Evolutionary conservation across 768 basidiomycete genomes (phyloP).

Genomic region (Mrakia hoshinonis): DNA sequence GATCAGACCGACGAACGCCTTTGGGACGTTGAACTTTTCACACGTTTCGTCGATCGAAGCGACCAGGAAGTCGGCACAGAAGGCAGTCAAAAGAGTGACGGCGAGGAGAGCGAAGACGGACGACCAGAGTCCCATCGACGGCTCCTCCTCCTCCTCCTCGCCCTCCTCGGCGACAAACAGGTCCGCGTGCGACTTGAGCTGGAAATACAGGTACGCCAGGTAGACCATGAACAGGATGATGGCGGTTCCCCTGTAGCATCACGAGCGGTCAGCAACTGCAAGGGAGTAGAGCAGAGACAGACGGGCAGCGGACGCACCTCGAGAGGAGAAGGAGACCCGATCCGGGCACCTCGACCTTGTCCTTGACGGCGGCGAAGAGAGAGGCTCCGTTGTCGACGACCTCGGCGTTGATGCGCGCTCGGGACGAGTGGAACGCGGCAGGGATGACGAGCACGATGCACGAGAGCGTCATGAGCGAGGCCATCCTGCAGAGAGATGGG

Average conservation of each 20-base stretch:
- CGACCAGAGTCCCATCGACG: constrained; percentile 28
- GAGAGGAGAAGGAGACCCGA: not conserved
- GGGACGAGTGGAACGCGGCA: constrained; percentile 57
- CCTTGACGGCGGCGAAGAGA: not conserved
- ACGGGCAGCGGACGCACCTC: not conserved
- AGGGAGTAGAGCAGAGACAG: not conserved
- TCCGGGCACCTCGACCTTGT: not conserved
- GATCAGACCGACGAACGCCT: constrained; percentile 26
- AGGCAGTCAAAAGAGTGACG: constrained; percentile 39
- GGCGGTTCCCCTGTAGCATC: constrained; percentile 15
- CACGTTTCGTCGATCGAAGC: constrained; percentile 30
- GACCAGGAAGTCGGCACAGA: constrained; percentile 41
- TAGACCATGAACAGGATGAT: constrained; percentile 27
- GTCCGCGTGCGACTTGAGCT: constrained; percentile 24
- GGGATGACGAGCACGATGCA: constrained; percentile 86
- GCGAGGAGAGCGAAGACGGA: constrained; percentile 33
- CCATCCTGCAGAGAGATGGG: constrained; percentile 1
- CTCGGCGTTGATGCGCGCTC: constrained; percentile 36
- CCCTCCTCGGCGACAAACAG: constrained; percentile 18
- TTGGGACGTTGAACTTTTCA: constrained; percentile 29
- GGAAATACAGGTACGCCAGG: constrained; percentile 48
- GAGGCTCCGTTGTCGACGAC: not conserved
- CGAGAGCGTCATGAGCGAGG: constrained; percentile 70
- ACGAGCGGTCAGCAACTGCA: not conserved
- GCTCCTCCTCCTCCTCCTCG: constrained; percentile 29